phyloP scores from a whole-genome alignment of 164 flowering plant species.

The Aristolochia californica region DNA sequence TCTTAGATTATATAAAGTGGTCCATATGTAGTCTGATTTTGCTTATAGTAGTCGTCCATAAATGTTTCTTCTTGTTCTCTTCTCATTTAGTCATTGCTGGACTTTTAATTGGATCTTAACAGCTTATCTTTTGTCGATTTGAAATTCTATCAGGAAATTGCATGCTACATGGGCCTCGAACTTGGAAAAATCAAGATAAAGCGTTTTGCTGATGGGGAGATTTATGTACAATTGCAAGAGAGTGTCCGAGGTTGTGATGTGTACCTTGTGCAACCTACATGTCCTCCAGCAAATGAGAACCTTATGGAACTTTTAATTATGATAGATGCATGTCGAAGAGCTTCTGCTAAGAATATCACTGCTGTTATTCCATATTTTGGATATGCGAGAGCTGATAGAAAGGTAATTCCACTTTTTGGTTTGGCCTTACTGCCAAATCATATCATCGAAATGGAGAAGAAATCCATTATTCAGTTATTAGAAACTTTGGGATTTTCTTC shows the following conservation, averaged over 20 bases:
- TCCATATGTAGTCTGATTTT: neutral
- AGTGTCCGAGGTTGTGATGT: slow-evolving; percentile 98
- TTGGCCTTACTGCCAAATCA: too few relatives aligned
- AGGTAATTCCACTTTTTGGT: slow-evolving; percentile 33
- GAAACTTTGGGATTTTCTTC: too few relatives aligned
- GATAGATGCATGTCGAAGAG: slow-evolving; percentile 98
- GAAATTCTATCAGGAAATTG: slow-evolving; percentile 50
- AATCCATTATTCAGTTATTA: too few relatives aligned
- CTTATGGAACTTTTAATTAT: slow-evolving; percentile 90
- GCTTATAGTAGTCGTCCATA: neutral
- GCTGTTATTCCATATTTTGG: slow-evolving; percentile 99
- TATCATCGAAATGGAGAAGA: too few relatives aligned
- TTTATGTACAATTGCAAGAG: slow-evolving; percentile 88
- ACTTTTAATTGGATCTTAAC: neutral
- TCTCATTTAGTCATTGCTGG: neutral
- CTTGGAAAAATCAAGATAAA: slow-evolving; percentile 76
- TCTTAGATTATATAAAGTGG: neutral
- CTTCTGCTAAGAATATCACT: slow-evolving; percentile 93
- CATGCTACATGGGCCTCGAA: slow-evolving; percentile 84
- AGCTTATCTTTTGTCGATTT: too few relatives aligned
- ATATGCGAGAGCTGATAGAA: slow-evolving; percentile 97
- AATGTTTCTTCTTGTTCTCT: neutral
- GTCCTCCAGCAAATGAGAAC: slow-evolving; percentile 97
- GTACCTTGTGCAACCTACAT: slow-evolving; percentile 86
- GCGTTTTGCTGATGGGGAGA: slow-evolving; percentile 92